phyloP scores from a whole-genome alignment of 2,329 filamentous ascomycete genomes.

The Fulvia fulva region DNA sequence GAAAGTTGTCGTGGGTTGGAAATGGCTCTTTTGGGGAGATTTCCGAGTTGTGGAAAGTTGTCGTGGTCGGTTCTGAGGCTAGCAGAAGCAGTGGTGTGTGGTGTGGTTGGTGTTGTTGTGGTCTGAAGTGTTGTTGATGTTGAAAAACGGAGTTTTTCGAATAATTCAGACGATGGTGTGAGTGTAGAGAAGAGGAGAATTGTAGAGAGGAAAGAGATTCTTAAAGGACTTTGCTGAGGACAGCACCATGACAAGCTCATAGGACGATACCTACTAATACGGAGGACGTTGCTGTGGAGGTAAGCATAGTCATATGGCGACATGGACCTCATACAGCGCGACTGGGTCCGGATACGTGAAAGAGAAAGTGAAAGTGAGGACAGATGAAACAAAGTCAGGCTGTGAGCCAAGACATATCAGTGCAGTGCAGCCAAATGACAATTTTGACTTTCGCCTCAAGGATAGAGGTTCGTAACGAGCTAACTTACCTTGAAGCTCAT shows the following conservation, averaged over 20 bases:
- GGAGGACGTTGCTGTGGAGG: too few species aligned
- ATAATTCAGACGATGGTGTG: background rate
- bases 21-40: background rate
- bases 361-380: background rate
- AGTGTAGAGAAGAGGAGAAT: background rate
- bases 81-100: background rate
- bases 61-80: background rate
- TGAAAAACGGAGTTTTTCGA: background rate
- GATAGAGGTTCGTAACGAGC: background rate
- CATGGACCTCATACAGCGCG: too few species aligned
- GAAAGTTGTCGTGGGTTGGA: background rate
- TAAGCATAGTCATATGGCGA: too few species aligned
- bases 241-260: too few species aligned
- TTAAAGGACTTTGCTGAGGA: background rate
- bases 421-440: background rate
- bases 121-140: slow-evolving; percentile 15
- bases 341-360: too few species aligned
- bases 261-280: too few species aligned
- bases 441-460: background rate
- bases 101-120: slow-evolving; percentile 8
- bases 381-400: background rate
- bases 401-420: background rate
- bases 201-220: background rate
- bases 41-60: background rate
- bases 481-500: background rate